phyloP scores from a whole-genome alignment of 2,329 filamentous ascomycete species.

The Fusarium sp. region DNA sequence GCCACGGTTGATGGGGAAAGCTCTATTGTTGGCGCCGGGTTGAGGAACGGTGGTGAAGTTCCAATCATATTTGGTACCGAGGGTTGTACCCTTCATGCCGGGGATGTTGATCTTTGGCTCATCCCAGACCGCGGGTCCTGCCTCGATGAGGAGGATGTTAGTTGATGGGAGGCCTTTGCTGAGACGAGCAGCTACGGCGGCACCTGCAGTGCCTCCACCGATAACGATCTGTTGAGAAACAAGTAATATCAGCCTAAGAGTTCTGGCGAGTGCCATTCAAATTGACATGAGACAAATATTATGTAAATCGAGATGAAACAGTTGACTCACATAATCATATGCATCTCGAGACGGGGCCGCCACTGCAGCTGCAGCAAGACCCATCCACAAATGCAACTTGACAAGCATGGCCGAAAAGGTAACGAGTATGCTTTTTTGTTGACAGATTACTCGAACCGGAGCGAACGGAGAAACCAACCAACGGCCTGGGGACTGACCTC shows the following conservation, averaged over 20 bases:
- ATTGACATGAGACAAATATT: background rate
- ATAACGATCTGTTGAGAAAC: slow-evolving; percentile 37
- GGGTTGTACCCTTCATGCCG: slow-evolving; percentile 11
- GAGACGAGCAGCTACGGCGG: slow-evolving; percentile 47
- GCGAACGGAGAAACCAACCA: background rate
- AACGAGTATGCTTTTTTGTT: background rate
- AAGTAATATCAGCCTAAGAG: background rate
- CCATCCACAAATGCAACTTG: slow-evolving; percentile 28
- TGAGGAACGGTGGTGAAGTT: slow-evolving; percentile 46
- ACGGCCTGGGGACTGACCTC: background rate
- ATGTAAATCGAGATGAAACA: background rate
- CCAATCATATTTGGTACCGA: slow-evolving; percentile 46
- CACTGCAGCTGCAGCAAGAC: slow-evolving; percentile 23
- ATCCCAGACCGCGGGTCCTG: slow-evolving; percentile 4
- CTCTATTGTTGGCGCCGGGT: slow-evolving; percentile 34
- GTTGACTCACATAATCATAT: slow-evolving; percentile 38
- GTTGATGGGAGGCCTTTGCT: slow-evolving; percentile 41
- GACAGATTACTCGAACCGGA: background rate
- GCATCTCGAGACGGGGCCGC: slow-evolving; percentile 24
- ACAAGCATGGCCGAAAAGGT: slow-evolving; percentile 22
- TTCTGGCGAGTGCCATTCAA: background rate
- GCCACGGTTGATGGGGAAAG: slow-evolving; percentile 37
- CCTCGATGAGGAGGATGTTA: slow-evolving; percentile 14
- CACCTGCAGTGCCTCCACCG: slow-evolving; percentile 47
- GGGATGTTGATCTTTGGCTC: slow-evolving; percentile 23